phyloP scores from a whole-genome alignment of 1,139 yeast species.

The Nakaseomyces uthaithaninus region DNA sequence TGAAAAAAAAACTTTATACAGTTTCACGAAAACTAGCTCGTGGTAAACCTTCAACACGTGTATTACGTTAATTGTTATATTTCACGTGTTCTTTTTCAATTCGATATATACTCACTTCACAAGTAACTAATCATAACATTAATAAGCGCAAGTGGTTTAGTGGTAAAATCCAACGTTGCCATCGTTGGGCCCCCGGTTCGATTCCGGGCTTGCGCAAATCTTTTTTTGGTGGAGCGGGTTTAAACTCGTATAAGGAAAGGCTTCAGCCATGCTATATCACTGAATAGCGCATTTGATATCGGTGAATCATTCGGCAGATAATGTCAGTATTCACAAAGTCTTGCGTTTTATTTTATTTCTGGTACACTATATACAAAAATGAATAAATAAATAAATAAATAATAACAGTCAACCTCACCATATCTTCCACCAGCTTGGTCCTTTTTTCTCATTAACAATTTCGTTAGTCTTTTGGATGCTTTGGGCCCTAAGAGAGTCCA shows the following conservation, averaged over 20 bases:
- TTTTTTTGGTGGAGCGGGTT: background rate
- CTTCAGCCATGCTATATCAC: no score
- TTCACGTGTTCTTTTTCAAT: no score
- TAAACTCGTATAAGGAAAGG: no score
- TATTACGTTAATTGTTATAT: no score
- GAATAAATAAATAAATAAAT: background rate
- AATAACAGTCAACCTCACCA: slow-evolving; percentile 14
- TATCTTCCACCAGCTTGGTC: slow-evolving; percentile 29
- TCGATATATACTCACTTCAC: background rate
- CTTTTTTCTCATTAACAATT: slow-evolving; percentile 32
- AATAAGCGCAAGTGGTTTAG: slow-evolving; percentile 3
- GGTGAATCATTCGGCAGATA: no score
- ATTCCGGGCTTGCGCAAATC: slow-evolving; percentile 4
- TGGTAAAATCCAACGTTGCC: slow-evolving; percentile 6
- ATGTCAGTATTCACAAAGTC: no score
- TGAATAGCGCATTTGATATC: no score
- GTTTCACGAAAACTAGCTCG: no score
- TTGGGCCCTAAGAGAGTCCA: slow-evolving; percentile 31
- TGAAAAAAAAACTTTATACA: no score
- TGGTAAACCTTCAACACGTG: no score
- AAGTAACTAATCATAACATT: background rate
- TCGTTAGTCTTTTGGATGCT: slow-evolving; percentile 34
- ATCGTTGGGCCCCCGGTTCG: slow-evolving; percentile 6
- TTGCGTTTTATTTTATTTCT: no score
- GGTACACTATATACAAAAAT: background rate